Base-by-base conservation (phyloP, 805 yeast species). In the Schizosaccharomyces cryophilus region DNA sequence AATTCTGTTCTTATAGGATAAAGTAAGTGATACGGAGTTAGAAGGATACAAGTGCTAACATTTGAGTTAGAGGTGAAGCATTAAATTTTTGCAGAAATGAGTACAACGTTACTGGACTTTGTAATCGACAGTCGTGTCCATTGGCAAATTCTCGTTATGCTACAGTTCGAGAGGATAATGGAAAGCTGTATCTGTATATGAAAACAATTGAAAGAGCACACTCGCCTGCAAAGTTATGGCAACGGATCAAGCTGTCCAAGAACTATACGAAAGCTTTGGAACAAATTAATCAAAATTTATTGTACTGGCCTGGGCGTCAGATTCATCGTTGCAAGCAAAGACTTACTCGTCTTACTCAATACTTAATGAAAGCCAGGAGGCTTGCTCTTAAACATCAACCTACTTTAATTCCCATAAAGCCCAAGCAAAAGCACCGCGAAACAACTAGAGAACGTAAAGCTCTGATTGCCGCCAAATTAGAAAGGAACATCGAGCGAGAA, bases 131-230 rank as follows among this genome's bases (percentile, higher is more conserved):
- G 70, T 85, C 96, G 4, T 93, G 99, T 71, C 99, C 99, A 1
- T 75, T 93, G 63, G 99, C 99, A 30, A 93, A 87, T 71, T 86
- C 95, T 19, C 80, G 85, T 68, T 87, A 87, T 72, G 95, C 95
- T 40, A 87, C 95, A 0, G 86, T 87, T 56, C 84, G 86, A 69
- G 82, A 80, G 66, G 77, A 84, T 35, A 87, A 84, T 65, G 95
- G 95, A 5, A 80, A 80, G 69, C 73, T 87, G 59, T 87, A 86
- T 67, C 73, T 87, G 42, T 93, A 93, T 73, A 93, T 93, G 87
- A 93, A 93, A 71, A 93, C 97, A 1, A 95, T 94, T 0, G 99
- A 93, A 74, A 82, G 99, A 73, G 94, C 95, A 24, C 97, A 93
- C 70, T 85, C 88, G 64, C 99, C 99, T 15, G 81, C 85, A 55